These are phyloP conservation scores for Tetracladium maxilliforme DNA, from an alignment of 2,329 filamentous ascomycete species.

Conservation along the genomic window DNA sequence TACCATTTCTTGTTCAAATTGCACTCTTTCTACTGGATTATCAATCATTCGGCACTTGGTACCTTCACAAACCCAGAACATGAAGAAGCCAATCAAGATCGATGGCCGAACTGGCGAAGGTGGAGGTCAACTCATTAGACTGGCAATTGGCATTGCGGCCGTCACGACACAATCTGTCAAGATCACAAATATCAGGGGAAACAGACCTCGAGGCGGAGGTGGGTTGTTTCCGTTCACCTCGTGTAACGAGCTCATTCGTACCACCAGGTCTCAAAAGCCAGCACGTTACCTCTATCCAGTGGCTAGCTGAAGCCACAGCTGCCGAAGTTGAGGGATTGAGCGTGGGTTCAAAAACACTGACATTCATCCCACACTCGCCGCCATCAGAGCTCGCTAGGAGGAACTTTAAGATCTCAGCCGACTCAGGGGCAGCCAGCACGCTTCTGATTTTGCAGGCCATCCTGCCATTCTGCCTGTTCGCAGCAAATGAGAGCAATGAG, in stretches of 20 bases:
- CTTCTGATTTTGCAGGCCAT: conserved; percentile 45
- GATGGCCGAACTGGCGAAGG: conserved; percentile 46
- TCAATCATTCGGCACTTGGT: too few species aligned
- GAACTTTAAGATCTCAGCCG: conserved; percentile 31
- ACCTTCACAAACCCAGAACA: too few species aligned
- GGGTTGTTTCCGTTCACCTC: neutral
- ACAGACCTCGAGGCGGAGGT: conserved; percentile 18
- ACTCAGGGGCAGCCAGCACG: conserved; percentile 35
- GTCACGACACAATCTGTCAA: conserved; percentile 36
- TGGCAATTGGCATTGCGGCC: conserved; percentile 39
- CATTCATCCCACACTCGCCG: conserved; percentile 14
- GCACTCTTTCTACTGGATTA: too few species aligned
- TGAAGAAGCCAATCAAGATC: conserved; percentile 25
- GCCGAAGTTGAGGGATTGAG: conserved; percentile 33
- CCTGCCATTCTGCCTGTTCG: conserved; percentile 42
- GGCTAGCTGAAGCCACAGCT: conserved; percentile 33
- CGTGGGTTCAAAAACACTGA: conserved; percentile 28
- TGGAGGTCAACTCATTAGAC: conserved; percentile 43
- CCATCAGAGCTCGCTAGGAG: conserved; percentile 20
- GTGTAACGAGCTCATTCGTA: conserved; percentile 2
- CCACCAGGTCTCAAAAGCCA: conserved; percentile 41
- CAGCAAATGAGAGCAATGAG: conserved; percentile 24
- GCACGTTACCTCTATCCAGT: conserved; percentile 40
- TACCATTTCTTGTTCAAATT: too few species aligned
- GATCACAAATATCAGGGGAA: conserved; percentile 40